phyloP scores from a whole-genome alignment of 192 early-diverging fungal species.

The Kickxella alabastrina region DNA sequence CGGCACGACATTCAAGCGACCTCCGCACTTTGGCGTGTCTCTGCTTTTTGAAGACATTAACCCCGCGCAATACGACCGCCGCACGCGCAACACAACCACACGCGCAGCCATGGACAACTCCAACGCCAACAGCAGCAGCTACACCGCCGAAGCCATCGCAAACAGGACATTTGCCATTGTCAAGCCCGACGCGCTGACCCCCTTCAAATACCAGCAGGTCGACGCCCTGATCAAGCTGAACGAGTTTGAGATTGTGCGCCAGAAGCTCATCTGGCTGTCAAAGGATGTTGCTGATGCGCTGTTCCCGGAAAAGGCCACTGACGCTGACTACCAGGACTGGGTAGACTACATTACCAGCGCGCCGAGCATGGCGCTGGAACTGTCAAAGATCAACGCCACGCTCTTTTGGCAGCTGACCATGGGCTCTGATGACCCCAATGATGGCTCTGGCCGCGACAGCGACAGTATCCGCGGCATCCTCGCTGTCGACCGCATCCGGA shows the following conservation, averaged over 20 bases:
- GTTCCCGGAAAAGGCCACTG: conserved; percentile 41
- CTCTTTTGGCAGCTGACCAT: conserved; percentile 53
- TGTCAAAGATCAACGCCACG: conserved; percentile 53
- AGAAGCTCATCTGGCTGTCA: conserved; percentile 53
- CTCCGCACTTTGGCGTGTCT: conserved; percentile 33
- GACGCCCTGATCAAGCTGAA: conserved; percentile 53
- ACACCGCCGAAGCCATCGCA: conserved; percentile 9
- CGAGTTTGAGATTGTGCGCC: conserved; percentile 52
- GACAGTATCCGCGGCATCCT: conserved; percentile 57
- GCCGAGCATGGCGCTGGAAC: conserved; percentile 54
- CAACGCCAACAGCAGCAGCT: conserved; percentile 11
- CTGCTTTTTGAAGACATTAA: conserved; percentile 45
- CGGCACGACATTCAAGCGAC: conserved; percentile 27
- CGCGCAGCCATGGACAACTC: conserved; percentile 22
- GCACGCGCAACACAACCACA: conserved; percentile 4
- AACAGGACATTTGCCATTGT: conserved; percentile 57
- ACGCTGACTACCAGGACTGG: conserved; percentile 39
- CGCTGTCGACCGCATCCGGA: conserved; percentile 53
- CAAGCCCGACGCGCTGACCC: conserved; percentile 58
- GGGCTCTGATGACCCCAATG: conserved; percentile 50
- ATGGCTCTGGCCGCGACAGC: conserved; percentile 26
- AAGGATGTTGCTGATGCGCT: conserved; percentile 39
- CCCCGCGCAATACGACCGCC: background rate
- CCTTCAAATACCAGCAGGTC: conserved; percentile 52
- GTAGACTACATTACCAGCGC: conserved; percentile 53